phyloP scores from a whole-genome alignment of 768 basidiomycete species.

The Terana coerulea region DNA sequence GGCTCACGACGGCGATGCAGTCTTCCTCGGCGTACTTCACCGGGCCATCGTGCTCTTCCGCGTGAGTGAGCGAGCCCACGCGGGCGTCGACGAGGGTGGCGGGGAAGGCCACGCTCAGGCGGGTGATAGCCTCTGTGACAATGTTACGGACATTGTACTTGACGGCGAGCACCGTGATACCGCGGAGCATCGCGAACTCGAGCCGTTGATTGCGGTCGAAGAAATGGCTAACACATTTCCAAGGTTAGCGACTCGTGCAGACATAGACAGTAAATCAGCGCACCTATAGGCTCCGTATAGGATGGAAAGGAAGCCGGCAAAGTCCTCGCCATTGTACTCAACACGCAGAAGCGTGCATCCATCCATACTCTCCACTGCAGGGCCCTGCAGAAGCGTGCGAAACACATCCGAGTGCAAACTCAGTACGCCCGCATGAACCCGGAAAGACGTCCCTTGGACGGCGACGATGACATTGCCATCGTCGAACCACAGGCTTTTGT shows the following conservation, averaged over 20 bases:
- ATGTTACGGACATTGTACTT: not conserved
- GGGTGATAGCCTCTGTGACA: not conserved
- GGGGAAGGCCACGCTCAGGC: not conserved
- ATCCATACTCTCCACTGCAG: not conserved
- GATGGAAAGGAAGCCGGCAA: not conserved
- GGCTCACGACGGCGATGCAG: not conserved
- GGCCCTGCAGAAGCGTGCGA: not conserved
- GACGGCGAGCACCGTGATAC: not conserved
- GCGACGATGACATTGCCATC: conserved; percentile 4
- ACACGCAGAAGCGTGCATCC: not conserved
- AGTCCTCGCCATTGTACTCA: not conserved
- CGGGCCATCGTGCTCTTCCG: not conserved
- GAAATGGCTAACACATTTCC: no score
- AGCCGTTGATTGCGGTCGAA: not conserved
- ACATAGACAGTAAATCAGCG: no score
- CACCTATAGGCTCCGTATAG: not conserved
- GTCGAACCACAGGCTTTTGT: conserved; percentile 10
- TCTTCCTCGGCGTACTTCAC: not conserved
- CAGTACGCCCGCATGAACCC: not conserved
- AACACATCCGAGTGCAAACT: conserved; percentile 19
- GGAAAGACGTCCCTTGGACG: not conserved
- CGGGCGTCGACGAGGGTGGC: not conserved
- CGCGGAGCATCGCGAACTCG: not conserved
- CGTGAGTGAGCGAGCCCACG: not conserved
- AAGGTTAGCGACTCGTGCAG: no score